Evolutionary conservation across 1,284 basidiomycete species (phyloP), one percentile per base, ranked within the genome.

Genomic region (Puccinia brachypodii): DNA sequence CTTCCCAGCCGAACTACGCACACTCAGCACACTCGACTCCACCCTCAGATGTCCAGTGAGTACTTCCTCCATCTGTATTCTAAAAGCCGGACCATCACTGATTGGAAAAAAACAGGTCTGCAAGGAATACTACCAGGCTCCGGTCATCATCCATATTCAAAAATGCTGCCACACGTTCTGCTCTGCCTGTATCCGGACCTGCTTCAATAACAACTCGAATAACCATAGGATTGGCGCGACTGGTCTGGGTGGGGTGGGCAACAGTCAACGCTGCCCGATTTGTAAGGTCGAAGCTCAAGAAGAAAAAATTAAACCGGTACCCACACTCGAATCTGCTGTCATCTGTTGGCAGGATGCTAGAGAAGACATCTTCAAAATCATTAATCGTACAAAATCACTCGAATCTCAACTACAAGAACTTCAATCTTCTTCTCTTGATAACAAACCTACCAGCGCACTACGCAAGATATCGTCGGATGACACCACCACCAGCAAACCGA

Each of bases 231-330:
- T 81, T 50, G 60, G 62, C 28, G 58, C 79, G 9, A 71, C 79
- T 66, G 79, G 79, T 33, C 36, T 75, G 36, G 79, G 79, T 25
- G 79, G 79, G 13, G 79, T 81, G 19, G 79, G 79, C 22, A 81
- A 81, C 36, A 81, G 79, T 47, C 79, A 81, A 25, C 40, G 79
- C 44, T 81, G 79, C 68, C 79, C 79, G 14, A 75, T 81, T n/a
- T 81, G 79, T 75, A 75, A 81, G 44, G 64, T 60, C 6, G 58
- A 81, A 68, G 79, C 79, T 31, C 72, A 74, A 33, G 79, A 74
- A 28, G 79, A 81, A 53, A 81, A 81, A 53, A 74, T 81, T 25
- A 81, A 81, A 68, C 79, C 79, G n/a, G 60, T 81, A 4, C 79
- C 79, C 28, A 74, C 60, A 6, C 53, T 81, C 14, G 79, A 74